Percentiles rank a stretch among this genome's conserved stretches.
phyloP scores from a whole-genome alignment of 2,329 filamentous ascomycete species.

The Bimuria novae-zelandiae region DNA sequence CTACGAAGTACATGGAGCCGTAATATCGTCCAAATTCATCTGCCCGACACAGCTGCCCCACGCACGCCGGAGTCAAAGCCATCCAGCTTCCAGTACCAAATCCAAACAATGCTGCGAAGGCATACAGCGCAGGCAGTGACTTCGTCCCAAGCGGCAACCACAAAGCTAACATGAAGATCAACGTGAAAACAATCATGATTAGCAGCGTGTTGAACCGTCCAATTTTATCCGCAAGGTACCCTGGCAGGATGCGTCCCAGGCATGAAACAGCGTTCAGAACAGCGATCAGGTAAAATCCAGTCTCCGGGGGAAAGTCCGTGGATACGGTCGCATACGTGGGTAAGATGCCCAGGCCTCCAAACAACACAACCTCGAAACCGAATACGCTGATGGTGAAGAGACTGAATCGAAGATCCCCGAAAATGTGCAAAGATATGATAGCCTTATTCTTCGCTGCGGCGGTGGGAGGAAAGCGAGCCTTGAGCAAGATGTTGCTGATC shows the following conservation, averaged over 20 bases:
- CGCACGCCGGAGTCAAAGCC: slow-evolving; percentile 51
- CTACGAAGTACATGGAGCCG: slow-evolving; percentile 52
- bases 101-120: slow-evolving; percentile 50
- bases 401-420: slow-evolving; percentile 38
- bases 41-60: slow-evolving; percentile 54
- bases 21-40: slow-evolving; percentile 57
- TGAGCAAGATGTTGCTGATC: slow-evolving; percentile 40
- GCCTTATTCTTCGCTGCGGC: slow-evolving; percentile 38
- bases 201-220: slow-evolving; percentile 49
- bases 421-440: slow-evolving; percentile 43
- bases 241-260: slow-evolving; percentile 47
- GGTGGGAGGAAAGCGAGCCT: slow-evolving; percentile 39
- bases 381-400: slow-evolving; percentile 44
- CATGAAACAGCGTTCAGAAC: slow-evolving; percentile 49
- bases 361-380: slow-evolving; percentile 47
- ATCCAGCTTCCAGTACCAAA: slow-evolving; percentile 55
- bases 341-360: slow-evolving; percentile 45
- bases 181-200: slow-evolving; percentile 41
- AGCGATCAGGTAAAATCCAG: slow-evolving; percentile 44
- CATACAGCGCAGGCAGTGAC: slow-evolving; percentile 43
- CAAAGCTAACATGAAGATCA: slow-evolving; percentile 43
- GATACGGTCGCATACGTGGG: slow-evolving; percentile 49
- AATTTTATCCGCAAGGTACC: slow-evolving; percentile 47
- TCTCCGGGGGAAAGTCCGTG: slow-evolving; percentile 37
- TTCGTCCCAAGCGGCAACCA: slow-evolving; percentile 41